These are phyloP conservation scores for Pythium volutum DNA, from an alignment of 352 stramenopile genomes.

Conservation along the genomic window DNA sequence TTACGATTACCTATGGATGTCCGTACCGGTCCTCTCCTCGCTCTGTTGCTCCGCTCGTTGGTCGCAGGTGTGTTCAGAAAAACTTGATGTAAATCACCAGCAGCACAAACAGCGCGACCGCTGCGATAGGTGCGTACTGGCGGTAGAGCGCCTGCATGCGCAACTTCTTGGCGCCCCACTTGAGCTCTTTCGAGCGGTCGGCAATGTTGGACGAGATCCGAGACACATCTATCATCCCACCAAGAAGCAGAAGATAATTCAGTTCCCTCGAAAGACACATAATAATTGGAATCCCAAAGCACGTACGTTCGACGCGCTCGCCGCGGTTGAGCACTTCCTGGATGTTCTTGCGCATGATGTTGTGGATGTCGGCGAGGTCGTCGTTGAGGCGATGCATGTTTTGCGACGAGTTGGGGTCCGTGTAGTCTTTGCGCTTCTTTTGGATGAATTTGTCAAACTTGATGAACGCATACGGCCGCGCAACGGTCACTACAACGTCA, in stretches of 20 bases:
- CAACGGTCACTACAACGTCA: conserved; percentile 92
- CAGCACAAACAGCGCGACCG: conserved; percentile 78
- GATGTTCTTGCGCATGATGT: conserved; percentile 99
- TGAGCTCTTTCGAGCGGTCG: conserved; percentile 95
- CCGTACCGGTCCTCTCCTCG: too few species aligned
- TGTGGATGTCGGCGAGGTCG: conserved; percentile 98
- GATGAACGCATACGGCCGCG: conserved; percentile 98
- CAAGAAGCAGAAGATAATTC: neutral
- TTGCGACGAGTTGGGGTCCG: conserved; percentile 93
- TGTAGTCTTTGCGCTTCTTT: conserved; percentile 97
- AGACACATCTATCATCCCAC: conserved; percentile 78
- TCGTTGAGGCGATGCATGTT: conserved; percentile 97
- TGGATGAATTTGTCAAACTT: conserved; percentile 99
- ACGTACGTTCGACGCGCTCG: conserved; percentile 83
- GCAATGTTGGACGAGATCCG: conserved; percentile 89
- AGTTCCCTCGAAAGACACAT: neutral
- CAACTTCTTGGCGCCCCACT: conserved; percentile 96
- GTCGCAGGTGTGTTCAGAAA: too few species aligned
- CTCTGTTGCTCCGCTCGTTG: too few species aligned
- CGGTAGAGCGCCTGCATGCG: conserved; percentile 88
- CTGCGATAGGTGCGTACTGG: conserved; percentile 82
- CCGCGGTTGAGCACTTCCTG: conserved; percentile 93
- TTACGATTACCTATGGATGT: too few species aligned
- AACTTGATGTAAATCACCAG: conserved; percentile 91
- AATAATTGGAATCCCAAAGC: conserved; percentile 1